These are phyloP conservation scores for Penicillium ucsense DNA, from an alignment of 495 filamentous ascomycete genomes.

Conservation along the genomic window DNA sequence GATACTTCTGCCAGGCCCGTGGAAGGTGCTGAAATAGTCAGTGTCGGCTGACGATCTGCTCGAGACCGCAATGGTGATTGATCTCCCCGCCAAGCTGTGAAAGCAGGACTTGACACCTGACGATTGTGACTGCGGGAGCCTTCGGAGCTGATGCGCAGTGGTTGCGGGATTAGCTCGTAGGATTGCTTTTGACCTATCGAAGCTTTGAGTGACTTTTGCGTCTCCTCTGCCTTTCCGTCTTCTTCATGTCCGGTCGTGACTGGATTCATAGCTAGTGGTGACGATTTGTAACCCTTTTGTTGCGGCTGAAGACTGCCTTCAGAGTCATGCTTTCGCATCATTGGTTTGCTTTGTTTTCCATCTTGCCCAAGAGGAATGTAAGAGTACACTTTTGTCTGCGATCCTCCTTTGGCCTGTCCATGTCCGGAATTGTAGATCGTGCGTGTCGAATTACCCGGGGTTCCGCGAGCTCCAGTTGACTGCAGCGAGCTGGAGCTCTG, in stretches of 20 bases:
- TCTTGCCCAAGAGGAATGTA: not conserved
- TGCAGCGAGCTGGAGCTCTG: not conserved
- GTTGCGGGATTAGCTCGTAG: not conserved
- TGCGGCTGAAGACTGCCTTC: conserved; percentile 6
- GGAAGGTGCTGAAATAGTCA: not conserved
- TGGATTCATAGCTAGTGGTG: conserved; percentile 22
- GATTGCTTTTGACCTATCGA: not conserved
- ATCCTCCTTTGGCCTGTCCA: not conserved
- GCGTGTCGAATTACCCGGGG: conserved; percentile 2
- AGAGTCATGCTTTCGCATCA: conserved; percentile 1
- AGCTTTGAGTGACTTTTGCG: not conserved
- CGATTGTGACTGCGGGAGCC: conserved; percentile 3
- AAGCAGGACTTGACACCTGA: not conserved
- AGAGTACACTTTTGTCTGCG: not conserved
- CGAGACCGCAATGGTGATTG: not conserved
- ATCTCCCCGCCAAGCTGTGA: not conserved
- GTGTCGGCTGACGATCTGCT: not conserved
- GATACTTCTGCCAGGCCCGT: not conserved
- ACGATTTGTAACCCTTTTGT: conserved; percentile 23
- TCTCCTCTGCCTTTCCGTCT: not conserved
- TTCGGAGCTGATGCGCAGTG: conserved; percentile 1
- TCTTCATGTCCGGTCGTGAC: conserved; percentile 3
- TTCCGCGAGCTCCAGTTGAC: not conserved
- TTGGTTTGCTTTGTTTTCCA: not conserved
- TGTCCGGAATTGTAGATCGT: not conserved